Evolutionary conservation across 768 basidiomycete species (phyloP).

Genomic region (Aureoboletus auriporus): DNA sequence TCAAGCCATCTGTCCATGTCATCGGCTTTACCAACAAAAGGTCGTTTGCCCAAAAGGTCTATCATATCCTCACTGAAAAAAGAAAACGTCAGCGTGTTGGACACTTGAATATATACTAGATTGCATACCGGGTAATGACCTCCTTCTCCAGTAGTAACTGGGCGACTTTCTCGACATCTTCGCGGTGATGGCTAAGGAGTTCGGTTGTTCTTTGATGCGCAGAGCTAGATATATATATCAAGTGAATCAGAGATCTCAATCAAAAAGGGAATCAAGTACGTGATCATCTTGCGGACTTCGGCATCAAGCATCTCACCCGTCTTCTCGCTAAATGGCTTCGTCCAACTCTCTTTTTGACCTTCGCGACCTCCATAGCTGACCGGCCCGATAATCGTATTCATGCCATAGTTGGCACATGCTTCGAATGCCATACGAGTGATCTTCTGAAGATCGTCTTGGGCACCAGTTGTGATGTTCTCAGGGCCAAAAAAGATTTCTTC

Average conservation of each 20-base stretch:
- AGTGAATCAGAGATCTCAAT: conserved; percentile 2
- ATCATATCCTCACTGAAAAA: conserved; percentile 80
- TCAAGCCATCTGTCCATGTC: conserved; percentile 99
- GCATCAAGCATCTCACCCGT: conserved; percentile 90
- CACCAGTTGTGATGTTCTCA: conserved; percentile 94
- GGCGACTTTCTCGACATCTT: conserved; percentile 92
- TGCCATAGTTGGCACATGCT: conserved; percentile 92
- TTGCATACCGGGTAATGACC: conserved; percentile 80
- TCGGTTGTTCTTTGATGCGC: conserved; percentile 83
- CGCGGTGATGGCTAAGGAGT: conserved; percentile 75
- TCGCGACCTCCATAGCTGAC: conserved; percentile 93
- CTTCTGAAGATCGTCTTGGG: conserved; percentile 97
- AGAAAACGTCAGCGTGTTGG: background rate
- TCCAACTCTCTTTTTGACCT: conserved; percentile 82
- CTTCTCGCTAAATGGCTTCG: conserved; percentile 97
- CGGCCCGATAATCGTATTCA: conserved; percentile 93
- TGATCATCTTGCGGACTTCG: conserved; percentile 96
- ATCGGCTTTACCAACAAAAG: conserved; percentile 72
- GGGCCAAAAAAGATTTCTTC: conserved; percentile 97
- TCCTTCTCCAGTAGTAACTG: conserved; percentile 89
- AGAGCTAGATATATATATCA: conserved; percentile 35
- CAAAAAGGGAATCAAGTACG: conserved; percentile 36
- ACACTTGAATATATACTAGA: background rate
- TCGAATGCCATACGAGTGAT: conserved; percentile 98
- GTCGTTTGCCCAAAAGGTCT: conserved; percentile 72